Evolutionary conservation across 1,139 yeast species (phyloP), one percentile per base, ranked within the genome.

Genomic region (Dujonia santamariae): DNA sequence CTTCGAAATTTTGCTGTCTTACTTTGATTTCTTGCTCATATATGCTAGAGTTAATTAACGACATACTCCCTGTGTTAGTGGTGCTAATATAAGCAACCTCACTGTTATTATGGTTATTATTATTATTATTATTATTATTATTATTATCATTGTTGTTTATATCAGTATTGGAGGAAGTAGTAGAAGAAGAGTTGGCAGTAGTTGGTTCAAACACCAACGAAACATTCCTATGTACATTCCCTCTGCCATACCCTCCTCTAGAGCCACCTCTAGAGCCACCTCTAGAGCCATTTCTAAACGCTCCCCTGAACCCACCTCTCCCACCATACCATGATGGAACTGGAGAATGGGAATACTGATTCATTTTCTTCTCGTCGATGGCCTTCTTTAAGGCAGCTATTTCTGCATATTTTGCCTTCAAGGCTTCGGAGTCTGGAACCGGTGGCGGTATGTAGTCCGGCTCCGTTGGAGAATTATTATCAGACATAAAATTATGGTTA

Each of bases 11-110:
- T 36, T 43, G 29, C 42, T 44, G 25, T 50, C 46, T 13, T 50
- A 22, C 12, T 14, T 28, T 15, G 7, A 12, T 47, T n/a, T 68
- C 67, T 27, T 59, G 48, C 25, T 64, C 59, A 36, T 58, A 65
- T 1, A 63, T 42, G 11, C 48, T 52, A 12, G 58, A 50, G 36
- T 58, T 68, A 3, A 68, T 65, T 15, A 71, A 46, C 4, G 64
- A 50, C 56, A 62, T 53, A 4, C 71, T 69, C 16, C 62, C 59
- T 25, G 53, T 51, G 3, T 67, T 56, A 13, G 51, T 17, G n/a
- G 36, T 30, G n/a, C 28, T n/a, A 4, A 33, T 21, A 19, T 30
- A 33, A 14, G 36, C 13, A 12, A 28, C 14, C 32, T 11, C 19
- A 14, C n/a, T 26, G 8, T n/a, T n/a, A n/a, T n/a, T n/a, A n/a